A percentile compares a stretch with the other conserved stretches of the same genome.
phyloP scores from a whole-genome alignment of 352 stramenopile species.

The Pythium brassicae region DNA sequence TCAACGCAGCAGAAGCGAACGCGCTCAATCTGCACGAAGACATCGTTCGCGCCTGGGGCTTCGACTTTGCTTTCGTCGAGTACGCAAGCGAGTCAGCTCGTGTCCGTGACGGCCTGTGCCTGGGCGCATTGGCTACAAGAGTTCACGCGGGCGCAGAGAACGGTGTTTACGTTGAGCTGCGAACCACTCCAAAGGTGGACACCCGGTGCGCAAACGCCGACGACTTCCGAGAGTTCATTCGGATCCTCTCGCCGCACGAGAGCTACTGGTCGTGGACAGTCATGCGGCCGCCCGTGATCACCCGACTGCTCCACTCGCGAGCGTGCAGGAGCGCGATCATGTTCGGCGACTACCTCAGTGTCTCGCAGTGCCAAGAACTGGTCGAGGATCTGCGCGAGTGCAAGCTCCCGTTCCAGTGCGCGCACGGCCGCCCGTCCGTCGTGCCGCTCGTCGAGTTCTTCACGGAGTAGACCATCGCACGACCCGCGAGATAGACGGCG shows the following conservation, averaged over 20 bases:
- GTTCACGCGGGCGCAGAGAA: neutral
- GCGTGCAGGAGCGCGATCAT: conserved; percentile 91
- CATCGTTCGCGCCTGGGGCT: conserved; percentile 79
- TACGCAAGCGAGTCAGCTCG: conserved; percentile 6
- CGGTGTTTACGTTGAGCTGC: conserved; percentile 22
- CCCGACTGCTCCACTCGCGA: conserved; percentile 79
- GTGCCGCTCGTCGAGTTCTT: conserved; percentile 79
- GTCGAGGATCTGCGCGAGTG: conserved; percentile 71
- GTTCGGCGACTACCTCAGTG: conserved; percentile 86
- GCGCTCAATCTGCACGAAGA: conserved; percentile 37
- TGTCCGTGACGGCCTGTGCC: neutral
- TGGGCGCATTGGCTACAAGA: neutral
- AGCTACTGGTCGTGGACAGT: conserved; percentile 16
- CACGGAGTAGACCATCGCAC: neutral
- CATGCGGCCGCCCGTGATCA: conserved; percentile 72
- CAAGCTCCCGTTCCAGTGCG: conserved; percentile 88
- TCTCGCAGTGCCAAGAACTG: conserved; percentile 64
- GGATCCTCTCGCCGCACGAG: conserved; percentile 35
- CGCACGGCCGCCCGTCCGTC: conserved; percentile 86
- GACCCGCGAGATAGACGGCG: no score
- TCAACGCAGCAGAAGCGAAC: conserved; percentile 55
- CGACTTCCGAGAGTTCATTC: conserved; percentile 87
- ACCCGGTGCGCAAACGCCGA: conserved; percentile 48
- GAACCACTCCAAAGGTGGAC: conserved; percentile 64
- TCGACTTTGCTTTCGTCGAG: conserved; percentile 41